These are phyloP conservation scores for Gyrodon lividus DNA, from an alignment of 768 basidiomycete genomes.

Conservation along the genomic window DNA sequence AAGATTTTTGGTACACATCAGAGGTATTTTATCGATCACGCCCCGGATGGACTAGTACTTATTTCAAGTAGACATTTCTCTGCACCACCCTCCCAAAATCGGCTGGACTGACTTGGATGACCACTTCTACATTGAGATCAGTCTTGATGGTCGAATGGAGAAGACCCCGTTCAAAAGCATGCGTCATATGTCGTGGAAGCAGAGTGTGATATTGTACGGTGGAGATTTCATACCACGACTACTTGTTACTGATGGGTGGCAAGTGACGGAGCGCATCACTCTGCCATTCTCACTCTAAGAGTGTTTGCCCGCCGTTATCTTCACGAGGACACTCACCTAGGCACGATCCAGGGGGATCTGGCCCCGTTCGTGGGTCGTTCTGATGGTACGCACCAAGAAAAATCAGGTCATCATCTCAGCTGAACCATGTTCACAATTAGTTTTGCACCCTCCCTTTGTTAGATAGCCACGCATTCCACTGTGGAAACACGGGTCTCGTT, in stretches of 20 bases:
- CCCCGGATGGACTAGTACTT: background rate
- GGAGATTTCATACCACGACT: background rate
- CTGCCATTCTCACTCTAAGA: background rate
- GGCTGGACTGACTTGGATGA: constrained; percentile 1
- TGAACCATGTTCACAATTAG: background rate
- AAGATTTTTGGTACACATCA: background rate
- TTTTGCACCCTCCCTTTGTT: background rate
- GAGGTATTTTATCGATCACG: background rate
- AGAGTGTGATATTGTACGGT: background rate
- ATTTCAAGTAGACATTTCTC: background rate
- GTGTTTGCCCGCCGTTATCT: constrained; percentile 3
- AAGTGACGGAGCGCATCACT: background rate
- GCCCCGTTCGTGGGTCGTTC: background rate
- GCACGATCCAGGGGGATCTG: background rate
- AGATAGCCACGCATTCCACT: background rate
- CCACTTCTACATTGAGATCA: constrained; percentile 1
- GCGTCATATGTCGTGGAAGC: background rate
- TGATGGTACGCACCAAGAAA: background rate
- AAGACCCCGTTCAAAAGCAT: background rate
- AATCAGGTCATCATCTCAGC: background rate
- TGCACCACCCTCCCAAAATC: constrained; percentile 3
- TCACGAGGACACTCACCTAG: background rate
- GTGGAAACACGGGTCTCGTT: background rate
- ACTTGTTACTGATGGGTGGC: background rate
- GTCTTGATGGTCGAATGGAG: background rate